Evolutionary conservation across 192 early-diverging fungal species (phyloP).

Genomic region (Coemansia brasiliensis): DNA sequence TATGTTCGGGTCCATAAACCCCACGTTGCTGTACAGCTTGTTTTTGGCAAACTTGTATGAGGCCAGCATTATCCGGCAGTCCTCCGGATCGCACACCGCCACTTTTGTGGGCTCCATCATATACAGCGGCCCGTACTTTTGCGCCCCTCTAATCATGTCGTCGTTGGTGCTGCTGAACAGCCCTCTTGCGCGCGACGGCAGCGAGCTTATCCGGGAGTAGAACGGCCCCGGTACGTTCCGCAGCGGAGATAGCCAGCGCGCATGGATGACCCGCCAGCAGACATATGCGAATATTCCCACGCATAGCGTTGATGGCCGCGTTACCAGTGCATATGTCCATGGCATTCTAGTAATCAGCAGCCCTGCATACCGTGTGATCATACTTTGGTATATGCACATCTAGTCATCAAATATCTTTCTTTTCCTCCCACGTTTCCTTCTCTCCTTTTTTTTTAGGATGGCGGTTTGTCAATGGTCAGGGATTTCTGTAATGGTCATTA

Average conservation of each 20-base stretch:
- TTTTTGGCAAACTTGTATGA: slow-evolving; percentile 29
- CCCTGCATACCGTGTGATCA: too few species aligned
- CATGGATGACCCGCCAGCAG: slow-evolving; percentile 5
- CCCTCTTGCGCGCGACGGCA: slow-evolving; percentile 12
- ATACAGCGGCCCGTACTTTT: slow-evolving; percentile 28
- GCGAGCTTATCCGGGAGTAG: slow-evolving; percentile 14
- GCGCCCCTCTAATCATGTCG: slow-evolving; percentile 20
- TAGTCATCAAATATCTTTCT: too few species aligned
- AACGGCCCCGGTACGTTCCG: slow-evolving; percentile 29
- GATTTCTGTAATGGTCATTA: too few species aligned
- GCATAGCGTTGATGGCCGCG: not conserved
- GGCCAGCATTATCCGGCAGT: slow-evolving; percentile 27
- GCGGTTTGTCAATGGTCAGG: too few species aligned
- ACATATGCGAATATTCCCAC: slow-evolving; percentile 4
- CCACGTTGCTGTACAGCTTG: slow-evolving; percentile 21
- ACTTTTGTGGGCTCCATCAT: slow-evolving; percentile 34
- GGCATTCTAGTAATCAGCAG: too few species aligned
- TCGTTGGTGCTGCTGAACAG: slow-evolving; percentile 24
- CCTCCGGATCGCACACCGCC: slow-evolving; percentile 30
- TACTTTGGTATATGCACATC: too few species aligned
- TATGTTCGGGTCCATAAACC: slow-evolving; percentile 42
- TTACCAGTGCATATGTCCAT: too few species aligned
- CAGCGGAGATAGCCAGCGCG: slow-evolving; percentile 25
- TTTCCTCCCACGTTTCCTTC: too few species aligned
- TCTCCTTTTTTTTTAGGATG: too few species aligned